phyloP scores from a whole-genome alignment of 139 green algal genomes.

The Pseudopediastrum boryanum region DNA sequence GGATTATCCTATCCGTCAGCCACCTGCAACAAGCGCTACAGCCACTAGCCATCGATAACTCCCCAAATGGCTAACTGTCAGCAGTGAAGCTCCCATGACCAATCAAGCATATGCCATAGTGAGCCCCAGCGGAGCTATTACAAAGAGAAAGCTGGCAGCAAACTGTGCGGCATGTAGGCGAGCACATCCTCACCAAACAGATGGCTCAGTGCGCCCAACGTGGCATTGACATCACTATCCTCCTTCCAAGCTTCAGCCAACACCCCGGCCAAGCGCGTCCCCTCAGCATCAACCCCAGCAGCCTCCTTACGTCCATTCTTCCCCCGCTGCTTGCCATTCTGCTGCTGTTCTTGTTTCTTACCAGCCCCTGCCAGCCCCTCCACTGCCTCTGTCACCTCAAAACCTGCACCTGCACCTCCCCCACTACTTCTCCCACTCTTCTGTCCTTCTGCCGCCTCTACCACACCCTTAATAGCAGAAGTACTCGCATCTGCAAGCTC shows the following conservation, averaged over 20 bases:
- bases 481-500: no score
- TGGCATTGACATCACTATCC: constrained; percentile 40
- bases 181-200: constrained; percentile 53
- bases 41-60: no score
- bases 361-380: not conserved
- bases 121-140: no score
- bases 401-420: not conserved
- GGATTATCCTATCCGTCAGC: no score
- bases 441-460: no score
- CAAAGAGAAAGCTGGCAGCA: constrained; percentile 10
- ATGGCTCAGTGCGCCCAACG: constrained; percentile 38
- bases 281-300: not conserved
- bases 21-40: no score
- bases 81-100: no score
- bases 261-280: constrained; percentile 6
- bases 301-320: not conserved
- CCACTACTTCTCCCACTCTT: not conserved
- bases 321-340: not conserved
- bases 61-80: no score
- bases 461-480: no score
- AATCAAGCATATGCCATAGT: no score
- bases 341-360: constrained; percentile 1
- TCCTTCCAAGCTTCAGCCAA: constrained; percentile 53
- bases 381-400: not conserved
- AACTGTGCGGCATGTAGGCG: constrained; percentile 42